Evolutionary conservation across 345 rosid genomes (phyloP), one percentile per base, ranked within the genome.

Genomic region (Trapa bicornis): DNA sequence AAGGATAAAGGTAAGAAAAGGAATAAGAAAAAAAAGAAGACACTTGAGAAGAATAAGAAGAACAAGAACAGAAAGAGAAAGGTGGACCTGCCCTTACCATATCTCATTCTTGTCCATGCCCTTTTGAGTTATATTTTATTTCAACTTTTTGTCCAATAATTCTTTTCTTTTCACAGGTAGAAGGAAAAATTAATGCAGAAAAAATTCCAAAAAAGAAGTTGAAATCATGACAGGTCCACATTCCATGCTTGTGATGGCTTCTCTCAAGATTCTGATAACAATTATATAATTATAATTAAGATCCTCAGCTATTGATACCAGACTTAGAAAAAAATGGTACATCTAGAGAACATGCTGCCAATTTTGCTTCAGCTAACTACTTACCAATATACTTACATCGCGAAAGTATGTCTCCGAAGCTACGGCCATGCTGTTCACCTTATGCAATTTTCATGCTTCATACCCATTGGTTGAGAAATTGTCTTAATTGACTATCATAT

Each of bases 181-280:
- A 5, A 42, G 75, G 22, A 2, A 0, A 0, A 66, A 11, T 13
- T 36, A 13, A 7, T 33, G 53, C 12, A 45, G 63, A 47, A 48
- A 72, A 72, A 48, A 61, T 48, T 42, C 61, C 38, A 66, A 72
- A 72, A 53, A 72, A 67, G 75, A 67, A 72, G 62, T 1, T 61
- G 61, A 67, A 67, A 63, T 67, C 38, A 35, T 67, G 37, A 37
- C 0, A 45, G 11, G 48, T 6, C 11, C 48, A 1, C 7, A 7
- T 7, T 4, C 38, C 15, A 32, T 6, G 37, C 63, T 35, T 58
- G 63, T 32, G 61, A 50, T 6, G 15, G 63, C 13, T 32, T 16
- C 35, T 58, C 15, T 58, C 16, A 9, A 58, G 38, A 58, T 6
- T 58, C 37, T 10, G 16, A 13, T 11, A 6, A 45, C 5, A 45